Evolutionary conservation across 352 stramenopile species (phyloP).

Genomic region (Pythium oligandrum): DNA sequence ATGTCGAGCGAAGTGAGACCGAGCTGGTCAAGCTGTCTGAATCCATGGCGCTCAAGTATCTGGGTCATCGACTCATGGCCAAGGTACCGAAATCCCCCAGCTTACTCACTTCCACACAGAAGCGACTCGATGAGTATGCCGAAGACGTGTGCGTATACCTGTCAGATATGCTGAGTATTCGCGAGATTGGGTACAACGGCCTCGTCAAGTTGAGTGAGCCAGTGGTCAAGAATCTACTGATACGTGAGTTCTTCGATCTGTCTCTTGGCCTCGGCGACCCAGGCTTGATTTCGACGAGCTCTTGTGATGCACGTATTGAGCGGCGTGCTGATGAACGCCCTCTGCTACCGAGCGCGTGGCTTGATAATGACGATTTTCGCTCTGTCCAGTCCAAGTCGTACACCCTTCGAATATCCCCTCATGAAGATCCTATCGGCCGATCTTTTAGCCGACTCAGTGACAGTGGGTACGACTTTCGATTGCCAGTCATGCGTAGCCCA

Average conservation of each 20-base stretch:
- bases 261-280: slow-evolving; percentile 44
- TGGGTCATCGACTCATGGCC: slow-evolving; percentile 55
- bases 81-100: slow-evolving; percentile 34
- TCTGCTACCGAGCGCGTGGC: slow-evolving; percentile 57
- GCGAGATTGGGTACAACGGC: slow-evolving; percentile 56
- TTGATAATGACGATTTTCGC: slow-evolving; percentile 28
- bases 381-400: slow-evolving; percentile 28
- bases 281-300: slow-evolving; percentile 56
- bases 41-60: slow-evolving; percentile 52
- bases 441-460: slow-evolving; percentile 26
- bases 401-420: slow-evolving; percentile 28
- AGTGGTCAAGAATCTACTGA: slow-evolving; percentile 50
- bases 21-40: slow-evolving; percentile 53
- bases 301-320: slow-evolving; percentile 69
- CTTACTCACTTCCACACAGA: slow-evolving; percentile 23
- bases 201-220: slow-evolving; percentile 56
- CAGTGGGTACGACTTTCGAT: slow-evolving; percentile 18
- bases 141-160: slow-evolving; percentile 53
- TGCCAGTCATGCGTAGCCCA: neutral
- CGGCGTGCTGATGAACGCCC: slow-evolving; percentile 31
- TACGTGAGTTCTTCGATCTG: slow-evolving; percentile 70
- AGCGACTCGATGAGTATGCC: slow-evolving; percentile 45
- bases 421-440: slow-evolving; percentile 16
- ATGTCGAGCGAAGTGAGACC: slow-evolving; percentile 44
- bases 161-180: slow-evolving; percentile 62